Conservation (phyloP, 495 filamentous ascomycete species). For the Pyrenula aspistea region DNA sequence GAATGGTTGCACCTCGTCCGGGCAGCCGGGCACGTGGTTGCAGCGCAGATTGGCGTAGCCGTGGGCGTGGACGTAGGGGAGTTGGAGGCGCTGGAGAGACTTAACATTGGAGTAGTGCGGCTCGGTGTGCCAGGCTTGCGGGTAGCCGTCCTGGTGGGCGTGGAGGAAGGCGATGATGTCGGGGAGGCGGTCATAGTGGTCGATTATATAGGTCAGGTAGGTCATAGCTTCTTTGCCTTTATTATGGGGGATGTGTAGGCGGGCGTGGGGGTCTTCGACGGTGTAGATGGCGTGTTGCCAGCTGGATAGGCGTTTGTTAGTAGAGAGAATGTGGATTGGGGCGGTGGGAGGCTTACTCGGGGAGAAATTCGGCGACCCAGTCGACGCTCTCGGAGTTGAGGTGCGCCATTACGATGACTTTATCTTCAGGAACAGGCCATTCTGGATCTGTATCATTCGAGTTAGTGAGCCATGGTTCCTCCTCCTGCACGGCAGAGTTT, state of each 20-base stretch:
- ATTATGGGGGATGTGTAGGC: constrained; percentile 22
- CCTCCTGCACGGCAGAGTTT: no score
- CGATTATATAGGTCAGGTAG: constrained; percentile 40
- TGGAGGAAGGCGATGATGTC: constrained; percentile 37
- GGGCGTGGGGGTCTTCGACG: constrained; percentile 41
- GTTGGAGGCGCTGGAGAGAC: constrained; percentile 24
- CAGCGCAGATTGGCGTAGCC: constrained; percentile 42
- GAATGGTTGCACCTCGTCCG: constrained; percentile 26
- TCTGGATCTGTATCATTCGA: no score
- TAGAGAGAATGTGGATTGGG: neutral
- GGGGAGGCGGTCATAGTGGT: constrained; percentile 36
- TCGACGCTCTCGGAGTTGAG: neutral
- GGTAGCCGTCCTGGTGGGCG: constrained; percentile 18
- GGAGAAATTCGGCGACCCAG: neutral
- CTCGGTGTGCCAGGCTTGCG: constrained; percentile 29
- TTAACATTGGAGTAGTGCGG: constrained; percentile 26
- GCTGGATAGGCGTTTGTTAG: neutral
- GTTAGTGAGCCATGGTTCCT: no score
- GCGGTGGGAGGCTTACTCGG: neutral
- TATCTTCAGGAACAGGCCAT: neutral
- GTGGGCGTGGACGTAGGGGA: constrained; percentile 25
- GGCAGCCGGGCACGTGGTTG: constrained; percentile 30
- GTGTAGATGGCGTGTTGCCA: constrained; percentile 34
- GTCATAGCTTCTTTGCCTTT: constrained; percentile 36
- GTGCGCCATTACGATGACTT: neutral